Conservation (phyloP, 148 eudicot genomes). For the Hydrangea macrophylla region DNA sequence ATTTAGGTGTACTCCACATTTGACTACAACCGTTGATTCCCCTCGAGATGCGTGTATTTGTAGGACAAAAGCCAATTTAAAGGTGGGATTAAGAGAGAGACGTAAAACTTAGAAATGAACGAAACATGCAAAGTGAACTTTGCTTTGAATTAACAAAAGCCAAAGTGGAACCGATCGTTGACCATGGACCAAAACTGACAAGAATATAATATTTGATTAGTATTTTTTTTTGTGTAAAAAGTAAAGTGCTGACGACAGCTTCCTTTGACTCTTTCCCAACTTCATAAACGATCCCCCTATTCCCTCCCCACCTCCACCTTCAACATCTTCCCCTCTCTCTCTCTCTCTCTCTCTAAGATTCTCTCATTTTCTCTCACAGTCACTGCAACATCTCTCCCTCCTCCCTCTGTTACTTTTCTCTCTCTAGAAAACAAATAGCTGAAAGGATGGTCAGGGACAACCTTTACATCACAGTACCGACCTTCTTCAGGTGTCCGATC, state of each 20-base stretch:
- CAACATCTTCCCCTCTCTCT: background rate
- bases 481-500: conserved; percentile 66
- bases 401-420: conserved; percentile 11
- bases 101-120: background rate
- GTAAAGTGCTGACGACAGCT: conserved; percentile 19
- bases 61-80: background rate
- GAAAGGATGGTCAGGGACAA: conserved; percentile 41
- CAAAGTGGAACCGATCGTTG: conserved; percentile 7
- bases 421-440: no score
- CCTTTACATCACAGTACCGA: conserved; percentile 44
- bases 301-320: background rate
- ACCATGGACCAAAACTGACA: conserved; percentile 17
- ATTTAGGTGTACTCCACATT: background rate
- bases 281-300: background rate
- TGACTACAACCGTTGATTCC: background rate
- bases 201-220: conserved; percentile 5
- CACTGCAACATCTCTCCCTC: background rate
- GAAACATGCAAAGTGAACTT: no score
- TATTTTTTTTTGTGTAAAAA: no score
- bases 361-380: conserved; percentile 14
- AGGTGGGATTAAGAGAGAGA: background rate
- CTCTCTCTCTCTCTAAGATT: conserved; percentile 17
- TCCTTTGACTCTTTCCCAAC: conserved; percentile 28
- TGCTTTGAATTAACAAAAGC: no score
- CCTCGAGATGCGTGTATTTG: background rate